Percentiles rank a stretch among this genome's conserved stretches.
Conservation (phyloP, 345 rosid species). For the Gossypium herbaceum region DNA sequence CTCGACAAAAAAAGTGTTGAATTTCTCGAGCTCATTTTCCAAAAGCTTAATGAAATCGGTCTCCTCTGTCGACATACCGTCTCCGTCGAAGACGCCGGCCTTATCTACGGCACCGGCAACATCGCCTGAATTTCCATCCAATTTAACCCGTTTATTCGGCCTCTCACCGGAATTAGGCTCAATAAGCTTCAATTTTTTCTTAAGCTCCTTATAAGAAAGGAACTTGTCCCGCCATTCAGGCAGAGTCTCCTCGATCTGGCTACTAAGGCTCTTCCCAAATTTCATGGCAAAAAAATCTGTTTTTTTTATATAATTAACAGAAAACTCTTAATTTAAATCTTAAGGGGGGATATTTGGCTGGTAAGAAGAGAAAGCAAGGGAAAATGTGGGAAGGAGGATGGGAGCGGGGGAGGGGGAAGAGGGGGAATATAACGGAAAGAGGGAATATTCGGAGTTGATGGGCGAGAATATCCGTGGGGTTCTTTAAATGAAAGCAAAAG, state of each 20-base stretch:
- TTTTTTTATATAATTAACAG: too few species aligned
- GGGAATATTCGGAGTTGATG: conserved; percentile 61
- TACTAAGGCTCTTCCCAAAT: conserved; percentile 94
- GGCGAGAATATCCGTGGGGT: conserved; percentile 54
- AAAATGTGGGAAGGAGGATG: background rate
- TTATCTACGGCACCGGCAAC: conserved; percentile 20
- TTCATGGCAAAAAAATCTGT: conserved; percentile 41
- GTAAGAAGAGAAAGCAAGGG: conserved; percentile 9
- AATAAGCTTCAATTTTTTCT: conserved; percentile 74
- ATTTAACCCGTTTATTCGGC: conserved; percentile 53
- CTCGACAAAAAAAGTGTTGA: conserved; percentile 85
- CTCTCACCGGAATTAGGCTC: conserved; percentile 49
- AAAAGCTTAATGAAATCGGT: conserved; percentile 58
- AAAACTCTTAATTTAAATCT: background rate
- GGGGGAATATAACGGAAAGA: conserved; percentile 36
- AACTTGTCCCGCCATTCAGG: conserved; percentile 98
- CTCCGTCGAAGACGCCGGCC: conserved; percentile 15
- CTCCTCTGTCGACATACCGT: conserved; percentile 59
- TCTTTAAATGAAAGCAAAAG: conserved; percentile 18
- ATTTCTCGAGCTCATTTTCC: conserved; percentile 88
- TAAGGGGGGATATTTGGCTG: background rate
- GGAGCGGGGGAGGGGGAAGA: background rate
- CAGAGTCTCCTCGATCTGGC: conserved; percentile 89
- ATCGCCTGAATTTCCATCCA: conserved; percentile 21
- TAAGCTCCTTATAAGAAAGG: conserved; percentile 89